Percentiles rank a stretch among this genome's conserved stretches.
Conservation (phyloP, 257 asterid genomes). For the Cruciata laevipes region DNA sequence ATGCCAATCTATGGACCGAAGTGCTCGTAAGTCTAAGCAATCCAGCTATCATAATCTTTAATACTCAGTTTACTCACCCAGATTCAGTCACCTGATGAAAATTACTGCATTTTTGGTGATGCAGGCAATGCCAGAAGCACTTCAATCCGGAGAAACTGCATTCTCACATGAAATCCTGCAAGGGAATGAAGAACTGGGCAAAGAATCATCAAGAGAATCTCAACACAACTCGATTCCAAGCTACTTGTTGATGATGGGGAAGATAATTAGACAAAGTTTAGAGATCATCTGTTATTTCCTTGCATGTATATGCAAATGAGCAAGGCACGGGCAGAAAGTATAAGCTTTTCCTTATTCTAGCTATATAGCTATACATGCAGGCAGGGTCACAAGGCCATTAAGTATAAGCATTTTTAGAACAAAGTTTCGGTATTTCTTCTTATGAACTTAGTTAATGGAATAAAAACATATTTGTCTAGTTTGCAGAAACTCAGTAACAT, state of each 20-base stretch:
- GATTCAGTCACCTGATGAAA: background rate
- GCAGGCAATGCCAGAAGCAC: conserved; percentile 78
- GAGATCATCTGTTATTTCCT: conserved; percentile 7
- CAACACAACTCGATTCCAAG: conserved; percentile 28
- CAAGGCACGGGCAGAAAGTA: conserved; percentile 15
- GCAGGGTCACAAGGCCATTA: conserved; percentile 1
- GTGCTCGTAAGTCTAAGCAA: conserved; percentile 59
- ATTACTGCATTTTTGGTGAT: background rate
- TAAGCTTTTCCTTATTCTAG: background rate
- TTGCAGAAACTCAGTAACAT: background rate
- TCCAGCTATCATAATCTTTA: background rate
- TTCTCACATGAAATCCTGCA: conserved; percentile 81
- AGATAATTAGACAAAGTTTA: conserved; percentile 12
- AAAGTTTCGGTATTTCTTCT: background rate
- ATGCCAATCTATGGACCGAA: conserved; percentile 52
- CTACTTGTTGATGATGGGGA: conserved; percentile 31
- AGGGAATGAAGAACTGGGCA: conserved; percentile 48
- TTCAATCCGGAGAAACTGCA: conserved; percentile 84
- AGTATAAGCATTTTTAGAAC: background rate
- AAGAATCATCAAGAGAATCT: conserved; percentile 29
- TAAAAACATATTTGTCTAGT: background rate
- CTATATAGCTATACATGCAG: background rate
- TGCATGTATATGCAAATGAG: conserved; percentile 19
- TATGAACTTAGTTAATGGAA: background rate
- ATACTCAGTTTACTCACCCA: no score